Conservation (phyloP, 2,329 filamentous ascomycete genomes). For the Exophiala aquamarina region DNA sequence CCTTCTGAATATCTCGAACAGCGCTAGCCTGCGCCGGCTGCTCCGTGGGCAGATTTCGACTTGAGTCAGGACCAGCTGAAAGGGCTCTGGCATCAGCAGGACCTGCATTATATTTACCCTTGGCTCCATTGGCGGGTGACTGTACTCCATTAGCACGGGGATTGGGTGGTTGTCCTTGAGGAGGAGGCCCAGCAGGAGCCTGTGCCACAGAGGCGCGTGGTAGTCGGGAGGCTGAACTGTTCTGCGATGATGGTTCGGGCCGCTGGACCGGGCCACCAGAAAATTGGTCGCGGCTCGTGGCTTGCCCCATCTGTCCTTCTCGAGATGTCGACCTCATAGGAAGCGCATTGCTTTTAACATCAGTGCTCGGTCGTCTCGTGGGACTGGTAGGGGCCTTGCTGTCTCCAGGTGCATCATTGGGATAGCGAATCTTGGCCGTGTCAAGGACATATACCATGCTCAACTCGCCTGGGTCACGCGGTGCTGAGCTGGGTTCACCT, state of each 20-base stretch:
- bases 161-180: slow-evolving; percentile 62
- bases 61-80: slow-evolving; percentile 23
- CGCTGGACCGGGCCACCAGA: slow-evolving; percentile 27
- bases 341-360: slow-evolving; percentile 43
- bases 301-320: slow-evolving; percentile 40
- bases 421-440: slow-evolving; percentile 94
- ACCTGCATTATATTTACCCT: slow-evolving; percentile 42
- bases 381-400: slow-evolving; percentile 39
- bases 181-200: slow-evolving; percentile 63
- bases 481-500: slow-evolving; percentile 88
- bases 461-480: slow-evolving; percentile 77
- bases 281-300: slow-evolving; percentile 30
- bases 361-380: slow-evolving; percentile 44
- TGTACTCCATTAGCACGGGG: slow-evolving; percentile 47
- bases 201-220: slow-evolving; percentile 61
- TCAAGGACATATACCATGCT: slow-evolving; percentile 89
- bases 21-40: slow-evolving; percentile 19
- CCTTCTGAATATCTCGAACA: slow-evolving; percentile 23
- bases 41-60: slow-evolving; percentile 14
- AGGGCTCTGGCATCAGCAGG: slow-evolving; percentile 36
- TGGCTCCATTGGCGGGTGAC: slow-evolving; percentile 18
- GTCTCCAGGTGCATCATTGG: slow-evolving; percentile 63
- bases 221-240: slow-evolving; percentile 55
- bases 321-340: slow-evolving; percentile 42
- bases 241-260: slow-evolving; percentile 25